A percentile compares a stretch with the other conserved stretches of the same genome.
phyloP scores from a whole-genome alignment of 2,329 filamentous ascomycete species.

The Exophiala dermatitidis region DNA sequence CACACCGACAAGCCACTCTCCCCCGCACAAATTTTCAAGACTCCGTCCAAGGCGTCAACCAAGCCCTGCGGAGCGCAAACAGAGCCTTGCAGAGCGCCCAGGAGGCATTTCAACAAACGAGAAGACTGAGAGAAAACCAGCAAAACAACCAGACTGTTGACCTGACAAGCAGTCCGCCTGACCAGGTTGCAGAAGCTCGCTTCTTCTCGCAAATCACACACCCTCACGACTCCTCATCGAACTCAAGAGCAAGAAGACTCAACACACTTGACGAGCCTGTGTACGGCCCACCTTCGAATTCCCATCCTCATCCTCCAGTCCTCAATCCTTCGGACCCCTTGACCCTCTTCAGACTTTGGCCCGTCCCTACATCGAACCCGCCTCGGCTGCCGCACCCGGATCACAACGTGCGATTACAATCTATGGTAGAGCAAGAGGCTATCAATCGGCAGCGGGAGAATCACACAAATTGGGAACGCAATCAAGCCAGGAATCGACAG shows the following conservation, averaged over 20 bases:
- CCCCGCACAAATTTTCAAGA: slow-evolving; percentile 17
- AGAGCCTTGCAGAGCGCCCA: slow-evolving; percentile 23
- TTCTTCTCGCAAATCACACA: slow-evolving; percentile 25
- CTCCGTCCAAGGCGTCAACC: slow-evolving; percentile 16
- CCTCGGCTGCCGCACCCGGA: slow-evolving; percentile 4
- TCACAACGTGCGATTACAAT: slow-evolving; percentile 1
- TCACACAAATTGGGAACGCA: slow-evolving; percentile 20
- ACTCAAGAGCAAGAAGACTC: slow-evolving; percentile 8
- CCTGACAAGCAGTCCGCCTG: slow-evolving; percentile 17
- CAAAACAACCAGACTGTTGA: slow-evolving; percentile 12
- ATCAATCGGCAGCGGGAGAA: slow-evolving; percentile 24
- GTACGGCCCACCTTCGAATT: slow-evolving; percentile 7
- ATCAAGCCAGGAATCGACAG: slow-evolving; percentile 18
- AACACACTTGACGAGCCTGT: slow-evolving; percentile 21
- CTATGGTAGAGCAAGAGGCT: slow-evolving; percentile 17
- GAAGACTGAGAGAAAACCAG: slow-evolving; percentile 5
- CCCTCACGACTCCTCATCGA: slow-evolving; percentile 18
- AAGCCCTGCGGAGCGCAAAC: slow-evolving; percentile 21
- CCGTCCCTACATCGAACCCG: background rate
- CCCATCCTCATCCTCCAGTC: background rate
- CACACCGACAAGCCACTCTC: slow-evolving; percentile 15
- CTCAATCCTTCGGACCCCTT: background rate
- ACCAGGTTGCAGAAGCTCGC: slow-evolving; percentile 10
- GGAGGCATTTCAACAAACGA: slow-evolving; percentile 22
- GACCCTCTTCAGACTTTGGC: slow-evolving; percentile 6